Evolutionary conservation across 768 basidiomycete genomes (phyloP), one percentile per base, ranked within the genome.

Genomic region (Suillus plorans): DNA sequence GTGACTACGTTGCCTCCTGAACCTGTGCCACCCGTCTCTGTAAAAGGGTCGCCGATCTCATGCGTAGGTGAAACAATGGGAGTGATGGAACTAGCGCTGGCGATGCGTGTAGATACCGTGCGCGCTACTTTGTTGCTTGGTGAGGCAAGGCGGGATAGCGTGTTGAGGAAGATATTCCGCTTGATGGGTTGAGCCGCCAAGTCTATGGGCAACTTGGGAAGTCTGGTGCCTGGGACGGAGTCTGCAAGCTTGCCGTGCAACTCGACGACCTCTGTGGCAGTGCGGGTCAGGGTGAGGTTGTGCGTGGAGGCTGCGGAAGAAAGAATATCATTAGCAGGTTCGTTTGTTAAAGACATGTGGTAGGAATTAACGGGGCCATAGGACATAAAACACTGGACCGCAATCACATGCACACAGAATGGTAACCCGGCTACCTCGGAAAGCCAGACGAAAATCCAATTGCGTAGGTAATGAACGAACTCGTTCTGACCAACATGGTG

Each of bases 231-330:
- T 34, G 88, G 85, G 71, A 88, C 79, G 22, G 84, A 74, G 63
- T 91, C 89, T 61, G 84, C 86, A 63, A 96, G 86, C 80, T 92
- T 94, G 60, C 82, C 82, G 74, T 95, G 88, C n/a, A 95, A 84
- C 68, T 95, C 92, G 47, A 90, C 80, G 52, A 95, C 81, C 76
- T 95, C 94, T 68, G 83, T 81, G 56, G 86, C 85, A 63, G 88
- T 88, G 65, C 94, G 87, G 9, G 89, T 91, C 55, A 96, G 86
- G 47, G 94, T 96, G 59, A 95, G 83, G 80, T 94, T 92, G 78
- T 95, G 92, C 28, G 91, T 95, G 36, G 94, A 90, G 25, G 94
- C 94, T 93, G 79, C 49, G 70, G 50, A 70, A 42, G 66, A 63
- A 71, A 70, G 70, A 65, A 66, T 68, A 64, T 71, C 62, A 72